Evolutionary conservation across 352 stramenopile genomes (phyloP), one percentile per base, ranked within the genome.

Genomic region (Pythium graminicola): DNA sequence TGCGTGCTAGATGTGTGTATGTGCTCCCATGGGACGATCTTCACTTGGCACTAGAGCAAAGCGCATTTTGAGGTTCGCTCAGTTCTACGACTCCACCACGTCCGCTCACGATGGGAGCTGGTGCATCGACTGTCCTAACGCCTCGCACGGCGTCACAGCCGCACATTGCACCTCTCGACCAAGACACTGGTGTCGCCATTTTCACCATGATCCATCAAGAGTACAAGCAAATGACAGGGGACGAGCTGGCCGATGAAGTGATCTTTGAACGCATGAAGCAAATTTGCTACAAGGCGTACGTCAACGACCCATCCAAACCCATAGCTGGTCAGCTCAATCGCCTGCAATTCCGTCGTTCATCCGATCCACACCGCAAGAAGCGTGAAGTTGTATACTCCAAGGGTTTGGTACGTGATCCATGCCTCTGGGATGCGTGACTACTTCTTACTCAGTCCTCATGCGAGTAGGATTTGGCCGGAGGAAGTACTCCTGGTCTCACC

Each of bases 251-350:
- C 9, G 76, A 87, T 36, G 76, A 89, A 59, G 60, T 86, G 35
- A 69, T 89, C 44, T 89, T 89, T 46, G 76, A 89, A 51, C 73
- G 71, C 22, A 82, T 89, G 69, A 89, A 87, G 58, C 70, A 85
- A 65, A 70, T 80, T 43, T 80, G 67, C 54, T 57, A 44, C 36
- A 62, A 66, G 31, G 72, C 75, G 13, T 85, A 85, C 45, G 59
- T 67, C 8, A 58, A 64, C 3, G 64, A 69, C 45, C 58, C 72
- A 17, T 62, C 47, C 29, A 77, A 80, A 32, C 27, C 50, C 6
- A 47, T 28, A 13, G 27, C 22, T 20, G 38, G 50, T n/a, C 43
- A 58, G 17, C 46, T 39, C 4, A 74, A 72, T 11, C 73, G 64
- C n/a, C 74, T 60, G 49, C 61, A 74, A 27, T 69, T 72, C 38